Conservation (phyloP, 306 rosid species). For the Inga oerstediana region DNA sequence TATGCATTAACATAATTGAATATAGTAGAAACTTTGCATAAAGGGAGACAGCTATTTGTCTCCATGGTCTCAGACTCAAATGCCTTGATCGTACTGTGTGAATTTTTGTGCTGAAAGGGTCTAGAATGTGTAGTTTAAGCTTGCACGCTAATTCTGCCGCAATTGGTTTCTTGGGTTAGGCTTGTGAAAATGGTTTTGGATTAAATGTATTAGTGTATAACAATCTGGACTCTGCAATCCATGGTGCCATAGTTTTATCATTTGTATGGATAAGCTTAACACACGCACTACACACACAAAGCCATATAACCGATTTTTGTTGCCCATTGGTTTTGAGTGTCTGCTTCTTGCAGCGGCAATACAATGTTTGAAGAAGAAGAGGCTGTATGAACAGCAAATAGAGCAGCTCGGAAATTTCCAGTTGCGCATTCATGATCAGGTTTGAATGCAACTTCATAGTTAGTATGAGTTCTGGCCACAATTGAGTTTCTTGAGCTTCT, state of each 20-base stretch:
- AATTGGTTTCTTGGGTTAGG: not conserved
- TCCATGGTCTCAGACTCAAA: not conserved
- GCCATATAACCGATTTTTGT: not conserved
- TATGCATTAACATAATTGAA: too few species aligned
- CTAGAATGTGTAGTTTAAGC: not conserved
- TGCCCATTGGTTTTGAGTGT: slow-evolving; percentile 21
- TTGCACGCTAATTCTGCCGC: not conserved
- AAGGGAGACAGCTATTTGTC: not conserved
- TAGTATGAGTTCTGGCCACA: not conserved
- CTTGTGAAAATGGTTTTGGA: slow-evolving; percentile 2
- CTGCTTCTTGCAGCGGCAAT: slow-evolving; percentile 72
- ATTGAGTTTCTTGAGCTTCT: not conserved
- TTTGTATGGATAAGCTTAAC: slow-evolving; percentile 4
- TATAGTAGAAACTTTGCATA: not conserved
- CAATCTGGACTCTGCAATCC: not conserved
- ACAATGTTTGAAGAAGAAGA: slow-evolving; percentile 96
- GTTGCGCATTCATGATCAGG: slow-evolving; percentile 97
- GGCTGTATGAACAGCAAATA: slow-evolving; percentile 89
- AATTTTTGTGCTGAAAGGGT: not conserved
- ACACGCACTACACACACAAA: too few species aligned
- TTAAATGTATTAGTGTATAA: not conserved
- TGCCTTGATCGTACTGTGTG: not conserved
- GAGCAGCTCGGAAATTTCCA: slow-evolving; percentile 99
- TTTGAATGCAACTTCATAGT: slow-evolving; percentile 34
- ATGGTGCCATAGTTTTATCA: not conserved